phyloP scores from a whole-genome alignment of 2,329 filamentous ascomycete genomes.

The Penicillium psychrosexuale region DNA sequence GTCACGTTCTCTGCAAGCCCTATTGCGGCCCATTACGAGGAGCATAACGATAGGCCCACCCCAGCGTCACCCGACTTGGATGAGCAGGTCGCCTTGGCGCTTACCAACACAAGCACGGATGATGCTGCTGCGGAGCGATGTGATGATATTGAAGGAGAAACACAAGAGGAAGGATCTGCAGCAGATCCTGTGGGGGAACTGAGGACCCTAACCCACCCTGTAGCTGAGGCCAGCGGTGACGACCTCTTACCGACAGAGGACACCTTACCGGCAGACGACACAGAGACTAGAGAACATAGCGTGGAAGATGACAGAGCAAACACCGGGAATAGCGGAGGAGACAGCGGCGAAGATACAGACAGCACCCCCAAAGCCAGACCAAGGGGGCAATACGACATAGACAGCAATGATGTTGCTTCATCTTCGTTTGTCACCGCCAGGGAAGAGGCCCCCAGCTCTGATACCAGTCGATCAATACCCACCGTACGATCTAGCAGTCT shows the following conservation, averaged over 20 bases:
- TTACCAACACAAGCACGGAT: slow-evolving; percentile 19
- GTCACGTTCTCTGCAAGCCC: slow-evolving; percentile 54
- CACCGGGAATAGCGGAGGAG: background rate
- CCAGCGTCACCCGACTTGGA: slow-evolving; percentile 11
- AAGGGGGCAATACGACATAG: slow-evolving; percentile 5
- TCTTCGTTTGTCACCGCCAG: slow-evolving; percentile 35
- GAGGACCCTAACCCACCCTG: slow-evolving; percentile 25
- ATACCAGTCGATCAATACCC: slow-evolving; percentile 16
- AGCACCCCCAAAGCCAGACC: slow-evolving; percentile 8
- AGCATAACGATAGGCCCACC: slow-evolving; percentile 35
- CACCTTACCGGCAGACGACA: background rate
- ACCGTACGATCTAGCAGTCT: slow-evolving; percentile 7
- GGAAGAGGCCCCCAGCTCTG: slow-evolving; percentile 21
- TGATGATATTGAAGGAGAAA: slow-evolving; percentile 4
- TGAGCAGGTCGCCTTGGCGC: slow-evolving; percentile 16
- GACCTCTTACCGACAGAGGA: background rate
- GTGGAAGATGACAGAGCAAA: slow-evolving; percentile 7
- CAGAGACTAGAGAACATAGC: background rate
- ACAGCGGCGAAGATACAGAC: slow-evolving; percentile 16
- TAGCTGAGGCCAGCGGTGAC: slow-evolving; percentile 15
- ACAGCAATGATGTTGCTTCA: slow-evolving; percentile 18
- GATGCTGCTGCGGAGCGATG: slow-evolving; percentile 8
- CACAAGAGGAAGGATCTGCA: slow-evolving; percentile 13
- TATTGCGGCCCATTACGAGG: slow-evolving; percentile 40
- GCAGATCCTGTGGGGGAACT: slow-evolving; percentile 19